phyloP scores from a whole-genome alignment of 371 early-diverging fungal genomes.

The Mucor lusitanicus region DNA sequence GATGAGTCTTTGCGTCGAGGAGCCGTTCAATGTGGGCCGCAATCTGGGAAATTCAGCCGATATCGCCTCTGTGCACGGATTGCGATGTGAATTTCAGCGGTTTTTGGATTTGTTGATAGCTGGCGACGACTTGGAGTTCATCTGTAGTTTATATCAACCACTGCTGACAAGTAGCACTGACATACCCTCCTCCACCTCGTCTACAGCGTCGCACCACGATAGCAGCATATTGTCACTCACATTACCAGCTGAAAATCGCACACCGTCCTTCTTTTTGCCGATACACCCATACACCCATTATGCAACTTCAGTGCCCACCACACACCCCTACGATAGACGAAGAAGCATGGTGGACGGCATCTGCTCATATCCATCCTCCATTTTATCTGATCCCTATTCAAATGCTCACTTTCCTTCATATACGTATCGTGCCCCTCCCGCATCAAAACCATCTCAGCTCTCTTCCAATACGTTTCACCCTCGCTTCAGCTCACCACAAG shows the following conservation, averaged over 20 bases:
- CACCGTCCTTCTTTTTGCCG: conserved; percentile 8
- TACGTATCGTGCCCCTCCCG: conserved; percentile 7
- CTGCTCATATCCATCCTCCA: conserved; percentile 13
- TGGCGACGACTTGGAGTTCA: conserved; percentile 11
- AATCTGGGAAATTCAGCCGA: conserved; percentile 93
- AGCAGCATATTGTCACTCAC: conserved; percentile 11
- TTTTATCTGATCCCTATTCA: conserved; percentile 1
- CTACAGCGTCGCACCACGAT: no score
- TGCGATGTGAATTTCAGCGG: conserved; percentile 77
- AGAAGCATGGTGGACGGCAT: conserved; percentile 35
- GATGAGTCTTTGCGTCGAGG: conserved; percentile 84
- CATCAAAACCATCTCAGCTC: neutral
- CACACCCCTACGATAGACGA: conserved; percentile 28
- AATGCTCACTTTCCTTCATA: conserved; percentile 2
- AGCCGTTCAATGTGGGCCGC: conserved; percentile 81
- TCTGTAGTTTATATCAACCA: conserved; percentile 19
- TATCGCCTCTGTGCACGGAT: conserved; percentile 69
- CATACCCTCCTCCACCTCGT: conserved; percentile 8
- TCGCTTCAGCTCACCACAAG: conserved; percentile 29
- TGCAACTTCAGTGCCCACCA: neutral
- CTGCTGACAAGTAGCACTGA: neutral
- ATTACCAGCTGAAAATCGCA: conserved; percentile 11
- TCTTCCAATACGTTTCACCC: conserved; percentile 13
- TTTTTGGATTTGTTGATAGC: conserved; percentile 62
- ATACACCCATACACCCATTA: conserved; percentile 9